Evolutionary conservation across 1,139 yeast genomes (phyloP), one percentile per base, ranked within the genome.

Genomic region (Pneumocystis canis): DNA sequence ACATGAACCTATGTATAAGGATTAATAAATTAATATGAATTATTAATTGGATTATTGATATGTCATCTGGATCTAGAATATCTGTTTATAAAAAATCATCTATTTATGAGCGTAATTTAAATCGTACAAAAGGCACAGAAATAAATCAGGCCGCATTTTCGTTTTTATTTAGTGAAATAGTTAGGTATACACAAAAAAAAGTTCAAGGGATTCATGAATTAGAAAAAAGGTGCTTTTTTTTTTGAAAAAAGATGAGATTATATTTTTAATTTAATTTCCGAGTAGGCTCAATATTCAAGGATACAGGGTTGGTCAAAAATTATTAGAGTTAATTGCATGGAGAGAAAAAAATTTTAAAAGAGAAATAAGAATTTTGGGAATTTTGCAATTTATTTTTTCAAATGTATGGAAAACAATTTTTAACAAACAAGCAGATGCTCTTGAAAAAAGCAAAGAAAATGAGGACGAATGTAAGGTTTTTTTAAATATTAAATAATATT

Each of bases 401-500:
- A 79, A 83, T 0, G 79, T 94, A 57, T 92, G 98, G 98, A 81
- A 79, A 66, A 78, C 85, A 18, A 74, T 90, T 28, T 92, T 92
- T 75, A 95, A 92, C 11, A 84, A 83, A 70, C 77, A 81, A 0
- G 96, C 97, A 31, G 92, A 89, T 73, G 95, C 87, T 65, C 76
- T 94, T 64, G 97, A 92, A 69, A 85, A 85, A 73, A 86, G 95
- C 1, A 87, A 88, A 63, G 96, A 90, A 61, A 80, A 84, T 47
- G 80, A 81, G 14, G 84, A 85, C 68, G 97, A 92, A 73, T 94
- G 82, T 71, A 84, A 83, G 89, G 58, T 28, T 59, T 28, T 18
- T 14, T 25, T 20, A 18, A 16, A 37, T 9, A 28, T 30, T 20
- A 5, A 16, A 35, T 3, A 25, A 33, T 32, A n/a, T n/a, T 56